A percentile compares a stretch with the other conserved stretches of the same genome.
Conservation (phyloP, 2,329 filamentous ascomycete genomes). For the Alternaria sp. region DNA sequence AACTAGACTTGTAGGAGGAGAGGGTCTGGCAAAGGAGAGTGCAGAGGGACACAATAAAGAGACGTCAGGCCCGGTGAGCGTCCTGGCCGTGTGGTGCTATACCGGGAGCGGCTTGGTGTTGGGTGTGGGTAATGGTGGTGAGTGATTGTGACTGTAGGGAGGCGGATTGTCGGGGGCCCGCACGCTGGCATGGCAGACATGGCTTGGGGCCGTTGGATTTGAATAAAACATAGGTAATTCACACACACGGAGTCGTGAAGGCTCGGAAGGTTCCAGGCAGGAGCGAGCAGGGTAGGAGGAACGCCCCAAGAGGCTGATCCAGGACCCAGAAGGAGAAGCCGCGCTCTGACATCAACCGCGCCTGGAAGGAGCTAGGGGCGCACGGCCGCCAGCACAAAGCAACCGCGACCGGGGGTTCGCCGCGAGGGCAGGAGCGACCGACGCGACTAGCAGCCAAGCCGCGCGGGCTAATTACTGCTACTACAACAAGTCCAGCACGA, state of each 20-base stretch:
- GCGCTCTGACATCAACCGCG: constrained; percentile 48
- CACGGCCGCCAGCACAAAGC: constrained; percentile 30
- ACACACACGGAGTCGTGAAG: constrained; percentile 40
- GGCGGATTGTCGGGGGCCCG: constrained; percentile 36
- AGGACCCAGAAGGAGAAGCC: constrained; percentile 48
- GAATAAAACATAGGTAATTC: constrained; percentile 50
- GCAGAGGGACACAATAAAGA: constrained; percentile 27
- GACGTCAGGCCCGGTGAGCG: constrained; percentile 14
- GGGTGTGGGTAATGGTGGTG: constrained; percentile 8
- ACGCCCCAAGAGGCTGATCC: constrained; percentile 49
- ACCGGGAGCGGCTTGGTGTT: constrained; percentile 20
- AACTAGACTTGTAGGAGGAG: constrained; percentile 7
- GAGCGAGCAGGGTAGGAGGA: constrained; percentile 27
- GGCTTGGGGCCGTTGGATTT: constrained; percentile 49
- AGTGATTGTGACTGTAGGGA: constrained; percentile 17
- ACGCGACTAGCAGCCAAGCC: constrained; percentile 11
- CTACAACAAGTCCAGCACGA: background rate
- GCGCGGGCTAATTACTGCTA: constrained; percentile 6
- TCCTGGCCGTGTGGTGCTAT: constrained; percentile 12
- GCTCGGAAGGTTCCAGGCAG: constrained; percentile 48
- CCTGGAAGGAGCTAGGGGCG: constrained; percentile 27
- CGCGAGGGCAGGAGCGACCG: constrained; percentile 10
- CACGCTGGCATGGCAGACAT: constrained; percentile 40
- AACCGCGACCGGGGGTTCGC: constrained; percentile 23
- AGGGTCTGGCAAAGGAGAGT: constrained; percentile 25